Conservation (phyloP, 2,329 filamentous ascomycete species). For the Phoma sp. region DNA sequence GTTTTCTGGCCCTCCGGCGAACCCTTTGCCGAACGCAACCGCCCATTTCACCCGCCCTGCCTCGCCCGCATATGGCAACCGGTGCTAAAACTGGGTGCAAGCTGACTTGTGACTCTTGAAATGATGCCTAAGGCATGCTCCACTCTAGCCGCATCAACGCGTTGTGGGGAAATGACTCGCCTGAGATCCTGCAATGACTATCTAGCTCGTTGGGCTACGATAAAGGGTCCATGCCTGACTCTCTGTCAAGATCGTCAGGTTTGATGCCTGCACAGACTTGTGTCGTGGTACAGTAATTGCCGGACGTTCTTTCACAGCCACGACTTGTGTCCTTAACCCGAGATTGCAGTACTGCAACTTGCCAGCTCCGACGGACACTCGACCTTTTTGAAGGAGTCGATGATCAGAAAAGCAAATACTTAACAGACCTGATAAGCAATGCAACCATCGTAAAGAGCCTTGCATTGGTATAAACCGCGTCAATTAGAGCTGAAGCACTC, state of each 20-base stretch:
- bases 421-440: too few relatives aligned
- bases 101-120: neutral
- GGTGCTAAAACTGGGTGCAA: constrained; percentile 6
- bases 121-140: constrained; percentile 8
- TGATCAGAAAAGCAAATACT: too few relatives aligned
- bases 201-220: constrained; percentile 13
- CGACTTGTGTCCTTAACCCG: too few relatives aligned
- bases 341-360: too few relatives aligned
- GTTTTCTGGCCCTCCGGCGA: neutral
- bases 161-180: constrained; percentile 20
- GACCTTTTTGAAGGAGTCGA: too few relatives aligned
- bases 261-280: neutral
- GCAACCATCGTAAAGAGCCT: too few relatives aligned
- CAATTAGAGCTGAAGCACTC: too few relatives aligned
- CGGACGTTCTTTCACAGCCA: too few relatives aligned
- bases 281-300: neutral
- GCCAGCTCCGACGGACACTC: too few relatives aligned
- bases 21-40: constrained; percentile 6
- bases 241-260: neutral
- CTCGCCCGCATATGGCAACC: constrained; percentile 5
- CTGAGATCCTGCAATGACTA: constrained; percentile 18
- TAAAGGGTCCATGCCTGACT: constrained; percentile 11
- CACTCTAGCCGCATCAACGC: constrained; percentile 10
- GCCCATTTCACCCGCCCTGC: neutral
- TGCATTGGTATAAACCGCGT: too few relatives aligned